Percentiles rank a stretch among this genome's conserved stretches.
These are phyloP conservation scores for Jaapia argillacea DNA, from an alignment of 768 basidiomycete species.

Conservation along the genomic window DNA sequence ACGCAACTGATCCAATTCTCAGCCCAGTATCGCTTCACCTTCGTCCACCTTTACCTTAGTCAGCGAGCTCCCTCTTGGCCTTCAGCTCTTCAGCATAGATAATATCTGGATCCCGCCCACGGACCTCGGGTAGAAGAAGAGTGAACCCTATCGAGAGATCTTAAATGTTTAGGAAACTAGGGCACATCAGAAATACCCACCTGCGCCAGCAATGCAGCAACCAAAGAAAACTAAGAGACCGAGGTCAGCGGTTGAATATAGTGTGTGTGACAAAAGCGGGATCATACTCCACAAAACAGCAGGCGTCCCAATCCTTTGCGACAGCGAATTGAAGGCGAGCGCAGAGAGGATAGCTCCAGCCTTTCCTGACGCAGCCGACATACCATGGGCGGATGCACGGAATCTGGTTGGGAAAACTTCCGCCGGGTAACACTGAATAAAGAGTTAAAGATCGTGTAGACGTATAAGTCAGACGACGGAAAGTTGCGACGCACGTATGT, in stretches of 20 bases:
- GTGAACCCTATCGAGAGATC: slow-evolving; percentile 19
- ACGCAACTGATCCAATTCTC: too few relatives aligned
- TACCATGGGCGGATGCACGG: slow-evolving; percentile 64
- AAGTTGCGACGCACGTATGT: not conserved
- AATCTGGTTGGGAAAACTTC: slow-evolving; percentile 77
- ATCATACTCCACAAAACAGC: slow-evolving; percentile 62
- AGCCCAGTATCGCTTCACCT: too few relatives aligned
- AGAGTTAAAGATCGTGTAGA: not conserved
- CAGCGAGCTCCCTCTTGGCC: not conserved
- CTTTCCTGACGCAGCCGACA: slow-evolving; percentile 71
- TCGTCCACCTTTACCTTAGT: too few relatives aligned
- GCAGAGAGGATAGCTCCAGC: slow-evolving; percentile 70
- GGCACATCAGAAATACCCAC: not conserved
- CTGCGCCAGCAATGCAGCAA: not conserved
- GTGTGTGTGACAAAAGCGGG: not conserved
- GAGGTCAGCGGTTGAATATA: not conserved
- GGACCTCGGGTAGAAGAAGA: slow-evolving; percentile 40
- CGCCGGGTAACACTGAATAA: slow-evolving; percentile 38
- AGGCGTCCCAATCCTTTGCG: slow-evolving; percentile 50
- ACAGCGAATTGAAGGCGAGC: slow-evolving; percentile 60
- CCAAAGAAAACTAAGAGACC: slow-evolving; percentile 7
- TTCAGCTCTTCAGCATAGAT: slow-evolving; percentile 30
- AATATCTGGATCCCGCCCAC: slow-evolving; percentile 39
- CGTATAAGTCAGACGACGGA: not conserved
- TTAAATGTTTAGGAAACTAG: not conserved